These are phyloP conservation scores for Theileria sp. DNA, from an alignment of 169 alveolate species.

Conservation along the genomic window DNA sequence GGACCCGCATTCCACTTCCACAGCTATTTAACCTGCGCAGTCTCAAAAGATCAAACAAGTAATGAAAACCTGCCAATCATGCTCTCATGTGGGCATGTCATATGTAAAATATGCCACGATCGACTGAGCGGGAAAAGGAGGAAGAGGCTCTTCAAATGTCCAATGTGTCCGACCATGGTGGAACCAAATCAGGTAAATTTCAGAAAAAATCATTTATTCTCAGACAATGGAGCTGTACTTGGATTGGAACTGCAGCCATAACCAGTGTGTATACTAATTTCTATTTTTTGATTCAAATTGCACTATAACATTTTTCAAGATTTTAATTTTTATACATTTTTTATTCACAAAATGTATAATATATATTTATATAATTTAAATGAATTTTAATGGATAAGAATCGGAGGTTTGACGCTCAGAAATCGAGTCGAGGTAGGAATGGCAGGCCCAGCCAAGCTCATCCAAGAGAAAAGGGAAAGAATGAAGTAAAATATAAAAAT, in stretches of 20 bases:
- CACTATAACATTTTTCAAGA: constrained; percentile 1
- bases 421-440: background rate
- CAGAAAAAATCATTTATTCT: background rate
- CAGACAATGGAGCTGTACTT: constrained; percentile 49
- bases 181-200: constrained; percentile 41
- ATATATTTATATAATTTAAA: background rate
- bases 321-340: too few relatives aligned
- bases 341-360: background rate
- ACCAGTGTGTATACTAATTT: constrained; percentile 15
- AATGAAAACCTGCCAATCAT: constrained; percentile 62
- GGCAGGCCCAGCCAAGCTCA: constrained; percentile 1
- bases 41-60: constrained; percentile 68
- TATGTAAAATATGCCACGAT: constrained; percentile 55
- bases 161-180: constrained; percentile 63
- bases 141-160: constrained; percentile 58
- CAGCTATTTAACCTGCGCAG: constrained; percentile 69
- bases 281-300: background rate
- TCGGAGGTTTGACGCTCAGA: background rate
- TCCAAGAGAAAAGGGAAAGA: background rate
- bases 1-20: constrained; percentile 73
- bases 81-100: constrained; percentile 71
- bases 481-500: background rate
- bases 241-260: constrained; percentile 46
- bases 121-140: constrained; percentile 47
- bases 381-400: constrained; percentile 8